A percentile compares a stretch with the other conserved stretches of the same genome.
Conservation (phyloP, 306 rosid species). For the Corylus heterophylla region DNA sequence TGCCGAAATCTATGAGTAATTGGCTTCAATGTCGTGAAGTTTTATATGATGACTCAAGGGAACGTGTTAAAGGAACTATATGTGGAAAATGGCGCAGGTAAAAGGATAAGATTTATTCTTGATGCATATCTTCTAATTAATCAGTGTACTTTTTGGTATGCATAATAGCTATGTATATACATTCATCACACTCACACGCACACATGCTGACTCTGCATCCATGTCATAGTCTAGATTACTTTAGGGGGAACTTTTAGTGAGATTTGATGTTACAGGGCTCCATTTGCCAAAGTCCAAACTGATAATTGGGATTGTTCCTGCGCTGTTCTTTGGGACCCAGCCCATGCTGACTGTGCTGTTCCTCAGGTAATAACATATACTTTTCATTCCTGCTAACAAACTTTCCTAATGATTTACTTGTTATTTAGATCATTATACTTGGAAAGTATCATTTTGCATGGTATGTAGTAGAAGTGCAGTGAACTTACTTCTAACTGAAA, state of each 20-base stretch:
- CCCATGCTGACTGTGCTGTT: constrained; percentile 57
- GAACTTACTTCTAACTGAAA: background rate
- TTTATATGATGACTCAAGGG: background rate
- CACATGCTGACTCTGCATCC: background rate
- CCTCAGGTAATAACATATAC: constrained; percentile 45
- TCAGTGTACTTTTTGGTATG: background rate
- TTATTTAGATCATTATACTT: background rate
- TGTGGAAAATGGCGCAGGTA: constrained; percentile 1
- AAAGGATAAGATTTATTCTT: background rate
- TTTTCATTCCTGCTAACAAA: background rate
- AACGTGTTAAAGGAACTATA: background rate
- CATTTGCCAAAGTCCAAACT: constrained; percentile 50
- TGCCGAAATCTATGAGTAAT: background rate
- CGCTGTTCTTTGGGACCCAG: constrained; percentile 57
- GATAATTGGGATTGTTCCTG: constrained; percentile 59
- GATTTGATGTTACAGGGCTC: constrained; percentile 46
- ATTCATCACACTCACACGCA: too few species aligned
- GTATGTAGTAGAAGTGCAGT: background rate
- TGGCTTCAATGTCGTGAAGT: constrained; percentile 2
- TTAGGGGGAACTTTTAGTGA: constrained; percentile 1
- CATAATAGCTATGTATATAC: too few species aligned
- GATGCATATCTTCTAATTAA: background rate
- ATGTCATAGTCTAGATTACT: background rate
- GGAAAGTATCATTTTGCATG: background rate
- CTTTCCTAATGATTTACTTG: background rate